Base-by-base conservation (phyloP, 2,329 filamentous ascomycete genomes). In the Pseudogymnoascus verrucosus region DNA sequence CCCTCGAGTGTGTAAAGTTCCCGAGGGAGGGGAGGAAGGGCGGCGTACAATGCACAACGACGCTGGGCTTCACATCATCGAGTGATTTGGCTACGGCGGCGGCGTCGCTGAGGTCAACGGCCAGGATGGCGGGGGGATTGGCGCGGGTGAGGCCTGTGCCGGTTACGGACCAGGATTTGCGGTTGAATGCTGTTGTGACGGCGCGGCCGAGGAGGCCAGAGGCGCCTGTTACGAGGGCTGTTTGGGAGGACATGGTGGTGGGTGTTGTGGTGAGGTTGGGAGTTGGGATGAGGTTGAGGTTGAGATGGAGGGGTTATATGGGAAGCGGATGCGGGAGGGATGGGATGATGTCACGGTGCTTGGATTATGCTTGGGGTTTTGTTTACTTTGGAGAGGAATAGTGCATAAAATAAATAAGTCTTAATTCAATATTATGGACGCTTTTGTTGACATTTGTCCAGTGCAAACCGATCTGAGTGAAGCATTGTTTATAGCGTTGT, bases 121-220 rank as follows among this genome's bases (percentile, higher is more conserved):
- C 71, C 64, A 90, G 78, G 61, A 92, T 81, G 8, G 85, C 82
- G 5, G 86, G 82, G 47, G 89, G 89, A 67, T 87, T 84, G 26
- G 90, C 89, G 62, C 92, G 84, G 10, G 86, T 89, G 72, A 89
- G 84, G 14, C 90, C 90, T 2, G 88, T 89, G 59, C 90, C 89
- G 67, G 87, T 86, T 64, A 86, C 85, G n/a, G 79, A 78, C 84
- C 91, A 96, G 39, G 82, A 80, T 31, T 80, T 82, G 64, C 81
- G 76, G 62, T 86, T 79, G 74, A 96, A 96, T 11, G 84, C 84
- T 66, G 82, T 84, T 63, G 88, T 80, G 10, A 96, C 89, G 74
- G 95, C 86, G 47, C 91, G 85, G 60, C 93, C 92, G 1, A 96
- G 82, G 10, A 96, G 82, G 63, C 92, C 92, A 19, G 89, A 93